A percentile compares a stretch with the other conserved stretches of the same genome.
Evolutionary conservation across 2,329 filamentous ascomycete genomes (phyloP).

Genomic region (Xylaria sp.): DNA sequence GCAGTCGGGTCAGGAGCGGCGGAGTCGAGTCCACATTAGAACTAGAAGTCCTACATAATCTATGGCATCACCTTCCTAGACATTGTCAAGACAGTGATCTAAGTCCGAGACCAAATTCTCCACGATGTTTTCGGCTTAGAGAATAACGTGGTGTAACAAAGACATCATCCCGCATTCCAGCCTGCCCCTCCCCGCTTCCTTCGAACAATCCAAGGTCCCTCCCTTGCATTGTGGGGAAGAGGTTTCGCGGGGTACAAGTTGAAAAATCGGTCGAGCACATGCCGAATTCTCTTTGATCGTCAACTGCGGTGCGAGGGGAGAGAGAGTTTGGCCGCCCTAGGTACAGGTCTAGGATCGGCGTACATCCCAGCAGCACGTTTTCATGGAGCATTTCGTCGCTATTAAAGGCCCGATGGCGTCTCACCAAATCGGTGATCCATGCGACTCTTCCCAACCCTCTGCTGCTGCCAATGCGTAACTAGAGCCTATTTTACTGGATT

Average conservation of each 20-base stretch:
- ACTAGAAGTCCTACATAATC: neutral
- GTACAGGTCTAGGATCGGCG: neutral
- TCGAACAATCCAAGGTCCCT: neutral
- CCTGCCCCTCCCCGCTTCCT: conserved; percentile 4
- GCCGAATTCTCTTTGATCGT: conserved; percentile 13
- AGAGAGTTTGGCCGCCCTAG: conserved; percentile 2
- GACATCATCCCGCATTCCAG: conserved; percentile 13
- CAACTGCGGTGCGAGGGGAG: conserved; percentile 3
- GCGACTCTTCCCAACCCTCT: neutral
- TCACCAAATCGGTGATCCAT: conserved; percentile 1
- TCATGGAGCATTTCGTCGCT: neutral
- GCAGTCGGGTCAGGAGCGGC: conserved; percentile 5
- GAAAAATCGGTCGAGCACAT: conserved; percentile 19
- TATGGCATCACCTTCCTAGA: neutral
- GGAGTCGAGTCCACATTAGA: neutral
- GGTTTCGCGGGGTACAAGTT: conserved; percentile 25
- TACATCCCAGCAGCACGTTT: neutral
- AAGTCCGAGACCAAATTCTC: neutral
- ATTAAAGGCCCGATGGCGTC: conserved; percentile 23
- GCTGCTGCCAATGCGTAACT: conserved; percentile 8
- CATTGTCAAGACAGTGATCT: neutral
- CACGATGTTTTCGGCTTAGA: neutral
- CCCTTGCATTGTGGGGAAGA: conserved; percentile 25
- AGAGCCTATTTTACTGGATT: neutral
- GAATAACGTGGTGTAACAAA: conserved; percentile 6